Conservation (phyloP, 129 eudicot species). For the Oenanthe sinensis region DNA sequence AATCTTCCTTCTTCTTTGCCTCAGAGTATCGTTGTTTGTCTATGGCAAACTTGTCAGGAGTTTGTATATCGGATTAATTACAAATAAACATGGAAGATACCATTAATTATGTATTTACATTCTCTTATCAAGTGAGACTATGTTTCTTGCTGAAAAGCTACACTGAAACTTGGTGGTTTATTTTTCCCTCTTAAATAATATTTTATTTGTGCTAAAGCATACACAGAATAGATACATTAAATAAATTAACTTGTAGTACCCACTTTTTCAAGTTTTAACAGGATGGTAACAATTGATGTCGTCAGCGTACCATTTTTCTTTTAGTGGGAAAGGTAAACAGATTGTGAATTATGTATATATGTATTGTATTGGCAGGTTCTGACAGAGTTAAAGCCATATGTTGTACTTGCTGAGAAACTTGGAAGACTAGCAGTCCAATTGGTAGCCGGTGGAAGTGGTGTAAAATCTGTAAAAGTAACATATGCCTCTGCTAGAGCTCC, state of each 20-base stretch:
- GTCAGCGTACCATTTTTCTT: not conserved
- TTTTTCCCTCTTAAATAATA: not conserved
- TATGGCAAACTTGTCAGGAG: not conserved
- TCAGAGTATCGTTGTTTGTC: not conserved
- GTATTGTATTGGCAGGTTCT: constrained; percentile 41
- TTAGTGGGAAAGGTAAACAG: not conserved
- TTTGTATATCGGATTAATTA: no score
- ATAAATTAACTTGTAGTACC: not conserved
- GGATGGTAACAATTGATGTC: not conserved
- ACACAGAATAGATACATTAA: not conserved
- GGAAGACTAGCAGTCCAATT: constrained; percentile 90
- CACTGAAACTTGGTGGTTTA: not conserved
- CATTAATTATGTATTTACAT: not conserved
- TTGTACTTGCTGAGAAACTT: constrained; percentile 77
- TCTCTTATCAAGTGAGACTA: not conserved
- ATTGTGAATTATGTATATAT: not conserved
- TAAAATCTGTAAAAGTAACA: constrained; percentile 72
- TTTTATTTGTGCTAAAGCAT: no score
- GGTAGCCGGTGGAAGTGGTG: constrained; percentile 95
- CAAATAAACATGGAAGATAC: not conserved
- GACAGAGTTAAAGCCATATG: constrained; percentile 67
- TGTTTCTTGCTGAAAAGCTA: not conserved
- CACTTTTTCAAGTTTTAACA: not conserved
- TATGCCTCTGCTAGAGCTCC: constrained; percentile 89
- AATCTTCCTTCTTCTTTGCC: not conserved